Percentiles rank a stretch among this genome's conserved stretches.
These are phyloP conservation scores for Inga leiocalycina DNA, from an alignment of 306 rosid genomes.

Conservation along the genomic window DNA sequence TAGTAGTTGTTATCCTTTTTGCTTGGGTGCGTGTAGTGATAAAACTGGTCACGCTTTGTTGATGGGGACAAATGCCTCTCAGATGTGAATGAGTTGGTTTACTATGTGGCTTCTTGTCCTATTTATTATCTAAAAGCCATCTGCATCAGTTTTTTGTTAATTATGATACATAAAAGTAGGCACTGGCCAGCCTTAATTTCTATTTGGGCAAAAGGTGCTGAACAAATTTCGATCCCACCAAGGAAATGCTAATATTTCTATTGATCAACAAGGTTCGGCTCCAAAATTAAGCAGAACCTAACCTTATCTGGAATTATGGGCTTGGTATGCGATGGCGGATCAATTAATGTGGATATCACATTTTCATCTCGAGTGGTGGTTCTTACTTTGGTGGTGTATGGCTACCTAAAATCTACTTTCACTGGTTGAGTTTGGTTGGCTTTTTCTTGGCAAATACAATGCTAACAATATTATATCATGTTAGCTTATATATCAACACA, in stretches of 20 bases:
- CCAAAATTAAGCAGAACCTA: conserved; percentile 27
- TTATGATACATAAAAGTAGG: conserved; percentile 30
- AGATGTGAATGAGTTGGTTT: conserved; percentile 46
- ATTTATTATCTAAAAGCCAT: conserved; percentile 13
- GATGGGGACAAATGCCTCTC: conserved; percentile 41
- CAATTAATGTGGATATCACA: conserved; percentile 38
- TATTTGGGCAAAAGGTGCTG: conserved; percentile 23
- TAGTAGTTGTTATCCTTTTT: conserved; percentile 33
- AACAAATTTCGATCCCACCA: conserved; percentile 31
- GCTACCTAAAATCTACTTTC: conserved; percentile 39
- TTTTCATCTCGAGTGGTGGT: conserved; percentile 14
- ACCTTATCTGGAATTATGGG: conserved; percentile 19
- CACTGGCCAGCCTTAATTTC: conserved; percentile 23
- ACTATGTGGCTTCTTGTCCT: conserved; percentile 45
- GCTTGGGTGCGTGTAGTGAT: conserved; percentile 24
- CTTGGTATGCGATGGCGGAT: conserved; percentile 23
- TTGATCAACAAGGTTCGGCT: conserved; percentile 19
- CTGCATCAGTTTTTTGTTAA: neutral
- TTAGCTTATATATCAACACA: neutral
- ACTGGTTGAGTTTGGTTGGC: conserved; percentile 35
- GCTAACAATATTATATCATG: neutral
- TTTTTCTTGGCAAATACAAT: conserved; percentile 16
- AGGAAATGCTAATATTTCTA: conserved; percentile 26
- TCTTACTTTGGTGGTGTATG: conserved; percentile 35
- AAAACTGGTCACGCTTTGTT: neutral